phyloP scores from a whole-genome alignment of 2,329 filamentous ascomycete genomes.

The Chrysoporthe deuterocubensis region DNA sequence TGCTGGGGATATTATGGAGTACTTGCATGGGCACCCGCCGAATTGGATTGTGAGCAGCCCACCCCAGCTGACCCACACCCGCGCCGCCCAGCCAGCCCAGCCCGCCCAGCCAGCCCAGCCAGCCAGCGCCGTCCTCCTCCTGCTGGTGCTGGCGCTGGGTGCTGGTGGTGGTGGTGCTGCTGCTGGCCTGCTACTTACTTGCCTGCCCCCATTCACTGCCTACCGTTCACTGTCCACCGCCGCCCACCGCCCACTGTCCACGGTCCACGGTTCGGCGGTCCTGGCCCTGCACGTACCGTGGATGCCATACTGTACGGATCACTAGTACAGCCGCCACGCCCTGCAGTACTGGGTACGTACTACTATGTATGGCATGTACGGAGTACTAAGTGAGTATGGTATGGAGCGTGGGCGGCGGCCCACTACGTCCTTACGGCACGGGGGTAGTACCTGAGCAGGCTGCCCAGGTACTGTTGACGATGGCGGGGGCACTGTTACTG shows the following conservation, averaged over 20 bases:
- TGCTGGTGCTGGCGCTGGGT: background rate
- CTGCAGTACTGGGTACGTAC: too few relatives aligned
- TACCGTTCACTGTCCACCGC: background rate
- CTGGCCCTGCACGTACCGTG: background rate
- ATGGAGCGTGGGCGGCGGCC: too few relatives aligned
- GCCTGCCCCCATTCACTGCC: too few relatives aligned
- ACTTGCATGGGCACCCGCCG: conserved; percentile 6
- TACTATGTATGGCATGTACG: too few relatives aligned
- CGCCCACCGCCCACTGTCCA: background rate
- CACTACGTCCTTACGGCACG: too few relatives aligned
- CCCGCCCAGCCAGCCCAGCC: background rate
- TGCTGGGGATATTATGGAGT: too few relatives aligned
- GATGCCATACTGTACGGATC: too few relatives aligned
- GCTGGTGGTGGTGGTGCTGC: background rate
- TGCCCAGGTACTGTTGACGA: background rate
- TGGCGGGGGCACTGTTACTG: background rate
- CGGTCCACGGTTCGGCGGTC: background rate
- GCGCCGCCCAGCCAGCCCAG: conserved; percentile 1
- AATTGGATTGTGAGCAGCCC: conserved; percentile 22
- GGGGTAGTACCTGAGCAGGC: too few relatives aligned
- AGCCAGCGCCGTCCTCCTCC: background rate
- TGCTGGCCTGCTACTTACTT: background rate
- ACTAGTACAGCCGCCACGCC: too few relatives aligned
- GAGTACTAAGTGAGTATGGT: too few relatives aligned
- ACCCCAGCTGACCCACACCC: conserved; percentile 4